A percentile compares a stretch with the other conserved stretches of the same genome.
These are phyloP conservation scores for Raffaelea albimanens DNA, from an alignment of 2,329 filamentous ascomycete genomes.

Conservation along the genomic window DNA sequence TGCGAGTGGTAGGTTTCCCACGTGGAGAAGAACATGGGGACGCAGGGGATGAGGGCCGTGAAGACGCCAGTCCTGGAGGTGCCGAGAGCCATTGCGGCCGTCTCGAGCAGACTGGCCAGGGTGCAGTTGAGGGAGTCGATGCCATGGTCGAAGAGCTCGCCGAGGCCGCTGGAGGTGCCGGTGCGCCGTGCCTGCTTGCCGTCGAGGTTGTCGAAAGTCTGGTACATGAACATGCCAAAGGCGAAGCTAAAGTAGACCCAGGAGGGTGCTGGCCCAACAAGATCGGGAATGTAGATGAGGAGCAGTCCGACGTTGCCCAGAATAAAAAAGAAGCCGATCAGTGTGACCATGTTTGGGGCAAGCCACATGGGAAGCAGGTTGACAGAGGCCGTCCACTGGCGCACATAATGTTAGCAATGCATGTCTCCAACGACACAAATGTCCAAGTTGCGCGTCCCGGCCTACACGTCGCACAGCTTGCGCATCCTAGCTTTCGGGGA, in stretches of 20 bases:
- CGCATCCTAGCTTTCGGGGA: no score
- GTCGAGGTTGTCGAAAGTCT: slow-evolving; percentile 98
- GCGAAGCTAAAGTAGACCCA: slow-evolving; percentile 98
- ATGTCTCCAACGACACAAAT: neutral
- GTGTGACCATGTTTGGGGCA: slow-evolving; percentile 94
- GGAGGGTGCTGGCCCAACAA: slow-evolving; percentile 76
- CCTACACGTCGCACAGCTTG: no score
- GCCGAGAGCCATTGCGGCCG: slow-evolving; percentile 86
- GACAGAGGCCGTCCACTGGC: slow-evolving; percentile 92
- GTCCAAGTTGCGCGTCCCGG: neutral
- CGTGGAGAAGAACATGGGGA: slow-evolving; percentile 99
- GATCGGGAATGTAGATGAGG: slow-evolving; percentile 75
- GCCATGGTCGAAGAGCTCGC: slow-evolving; percentile 96
- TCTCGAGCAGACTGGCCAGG: slow-evolving; percentile 80
- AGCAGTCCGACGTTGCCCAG: slow-evolving; percentile 69
- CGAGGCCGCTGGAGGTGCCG: slow-evolving; percentile 86
- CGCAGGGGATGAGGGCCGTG: slow-evolving; percentile 79
- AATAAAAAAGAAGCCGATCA: slow-evolving; percentile 92
- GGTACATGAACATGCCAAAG: slow-evolving; percentile 95
- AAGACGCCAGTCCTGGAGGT: slow-evolving; percentile 78
- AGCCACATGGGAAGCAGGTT: slow-evolving; percentile 90
- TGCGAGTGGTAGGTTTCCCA: slow-evolving; percentile 99
- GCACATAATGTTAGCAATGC: slow-evolving; percentile 1
- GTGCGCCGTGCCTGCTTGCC: slow-evolving; percentile 95
- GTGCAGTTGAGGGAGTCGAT: slow-evolving; percentile 98